Evolutionary conservation across 1,139 yeast species (phyloP), one percentile per base, ranked within the genome.

Genomic region (Pichia norvegensis): DNA sequence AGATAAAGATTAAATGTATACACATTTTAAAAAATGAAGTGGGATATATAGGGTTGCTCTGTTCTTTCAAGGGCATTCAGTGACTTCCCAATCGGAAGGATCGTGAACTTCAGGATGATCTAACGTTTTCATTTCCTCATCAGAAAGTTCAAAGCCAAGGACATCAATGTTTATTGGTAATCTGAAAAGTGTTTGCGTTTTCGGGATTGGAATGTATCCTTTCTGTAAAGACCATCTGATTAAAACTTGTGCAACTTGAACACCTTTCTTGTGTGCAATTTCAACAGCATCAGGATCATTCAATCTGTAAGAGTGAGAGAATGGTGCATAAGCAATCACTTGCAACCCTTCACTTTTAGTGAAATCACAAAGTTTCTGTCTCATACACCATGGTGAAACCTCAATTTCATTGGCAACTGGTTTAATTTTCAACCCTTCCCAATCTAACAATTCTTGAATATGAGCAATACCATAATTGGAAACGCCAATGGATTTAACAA

Each of bases 361-460:
- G 63, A 67, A 81, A 36, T 74, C 72, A 4, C 79, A 77, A 45
- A 83, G 64, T 36, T 81, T 82, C 36, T 69, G 67, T 55, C 87
- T 69, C 85, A 79, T 81, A 47, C 81, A 69, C 87, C 88, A 83
- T 1, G 90, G 92, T 51, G 85, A 79, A 17, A 83, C 74, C 62
- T 83, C 90, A 51, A 83, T 74, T 60, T 80, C 84, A 56, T 81
- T 77, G 11, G 78, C 75, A 29, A 66, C 81, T 0, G 90, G 92
- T 48, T 67, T 69, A 48, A 72, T 59, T 52, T 66, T 73, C 47
- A 80, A 64, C 1, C 68, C 74, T 0, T 69, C 64, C 80, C 83
- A 79, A 11, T 58, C 54, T 27, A 78, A 60, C 31, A 82, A 66
- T 61, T 82, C 84, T 51, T 77, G 67, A 16, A 83, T 57, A 57